Percentiles rank a stretch among this genome's conserved stretches.
These are phyloP conservation scores for Vaccinium vitisidaea DNA, from an alignment of 148 eudicot genomes.

Conservation along the genomic window DNA sequence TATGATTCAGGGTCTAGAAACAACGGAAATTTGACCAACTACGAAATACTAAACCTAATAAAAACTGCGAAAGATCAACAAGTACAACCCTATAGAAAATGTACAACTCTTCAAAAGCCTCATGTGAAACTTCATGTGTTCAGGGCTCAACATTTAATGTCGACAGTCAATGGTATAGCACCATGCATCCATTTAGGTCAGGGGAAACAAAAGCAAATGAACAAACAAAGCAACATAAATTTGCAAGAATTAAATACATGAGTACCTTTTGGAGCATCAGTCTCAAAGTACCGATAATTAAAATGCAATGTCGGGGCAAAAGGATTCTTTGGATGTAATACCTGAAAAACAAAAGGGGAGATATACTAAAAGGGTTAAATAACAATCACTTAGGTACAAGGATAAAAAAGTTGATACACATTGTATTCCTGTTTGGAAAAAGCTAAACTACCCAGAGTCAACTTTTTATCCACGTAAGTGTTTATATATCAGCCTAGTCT, in stretches of 20 bases:
- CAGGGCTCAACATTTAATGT: neutral
- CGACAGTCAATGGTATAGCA: neutral
- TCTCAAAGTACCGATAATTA: conserved; percentile 97
- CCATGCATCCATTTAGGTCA: neutral
- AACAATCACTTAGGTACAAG: too few relatives aligned
- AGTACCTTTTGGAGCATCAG: conserved; percentile 92
- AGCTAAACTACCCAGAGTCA: too few relatives aligned
- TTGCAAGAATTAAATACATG: neutral
- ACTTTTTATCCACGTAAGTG: too few relatives aligned
- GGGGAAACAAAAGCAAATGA: neutral
- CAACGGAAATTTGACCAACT: neutral
- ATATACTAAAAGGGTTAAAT: too few relatives aligned
- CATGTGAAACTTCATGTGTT: too few relatives aligned
- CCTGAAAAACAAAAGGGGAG: conserved; percentile 61
- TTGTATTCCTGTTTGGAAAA: too few relatives aligned
- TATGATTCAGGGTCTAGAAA: neutral
- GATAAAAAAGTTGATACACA: too few relatives aligned
- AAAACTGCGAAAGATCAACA: neutral
- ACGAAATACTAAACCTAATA: neutral
- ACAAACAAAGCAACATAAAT: neutral
- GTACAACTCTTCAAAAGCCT: neutral
- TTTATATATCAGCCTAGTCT: too few relatives aligned
- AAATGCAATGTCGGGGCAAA: conserved; percentile 98
- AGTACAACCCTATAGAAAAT: neutral
- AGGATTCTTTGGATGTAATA: conserved; percentile 94